A percentile compares a stretch with the other conserved stretches of the same genome.
These are phyloP conservation scores for Trypanosoma theileri DNA, from an alignment of 208 protist genomes.

Conservation along the genomic window DNA sequence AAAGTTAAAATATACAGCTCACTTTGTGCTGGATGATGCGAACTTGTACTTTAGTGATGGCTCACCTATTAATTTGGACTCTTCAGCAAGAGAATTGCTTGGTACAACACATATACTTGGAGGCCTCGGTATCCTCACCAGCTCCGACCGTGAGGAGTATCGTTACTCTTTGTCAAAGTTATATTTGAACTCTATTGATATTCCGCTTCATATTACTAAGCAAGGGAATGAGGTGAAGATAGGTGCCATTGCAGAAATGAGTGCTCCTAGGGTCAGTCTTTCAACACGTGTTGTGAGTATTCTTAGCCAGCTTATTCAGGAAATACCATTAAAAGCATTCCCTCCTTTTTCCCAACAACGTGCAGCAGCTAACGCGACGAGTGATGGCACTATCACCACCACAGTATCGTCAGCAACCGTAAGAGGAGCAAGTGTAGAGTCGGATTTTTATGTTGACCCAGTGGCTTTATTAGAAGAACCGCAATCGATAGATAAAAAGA, in stretches of 20 bases:
- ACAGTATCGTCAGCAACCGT: background rate
- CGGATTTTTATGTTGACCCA: slow-evolving; percentile 7
- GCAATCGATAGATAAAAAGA: background rate
- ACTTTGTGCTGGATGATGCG: slow-evolving; percentile 50
- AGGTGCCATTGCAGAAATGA: slow-evolving; percentile 63
- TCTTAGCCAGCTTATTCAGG: slow-evolving; percentile 51
- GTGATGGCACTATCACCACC: background rate
- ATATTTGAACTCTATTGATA: slow-evolving; percentile 52
- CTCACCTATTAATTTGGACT: slow-evolving; percentile 29
- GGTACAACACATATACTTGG: slow-evolving; percentile 57
- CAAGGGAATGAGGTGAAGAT: slow-evolving; percentile 32
- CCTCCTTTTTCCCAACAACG: background rate
- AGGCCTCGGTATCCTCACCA: slow-evolving; percentile 67
- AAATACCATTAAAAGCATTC: slow-evolving; percentile 33
- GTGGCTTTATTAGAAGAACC: background rate
- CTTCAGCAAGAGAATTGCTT: slow-evolving; percentile 30
- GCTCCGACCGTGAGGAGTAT: slow-evolving; percentile 12
- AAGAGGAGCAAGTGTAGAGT: background rate
- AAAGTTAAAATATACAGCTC: slow-evolving; percentile 40
- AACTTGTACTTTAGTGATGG: slow-evolving; percentile 76
- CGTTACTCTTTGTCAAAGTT: slow-evolving; percentile 45
- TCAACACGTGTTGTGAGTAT: slow-evolving; percentile 71
- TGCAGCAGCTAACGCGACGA: background rate
- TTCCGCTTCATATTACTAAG: slow-evolving; percentile 56
- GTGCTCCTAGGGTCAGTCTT: slow-evolving; percentile 49